Conservation (phyloP, 306 rosid genomes). For the Psophocarpus tetragonolobus region DNA sequence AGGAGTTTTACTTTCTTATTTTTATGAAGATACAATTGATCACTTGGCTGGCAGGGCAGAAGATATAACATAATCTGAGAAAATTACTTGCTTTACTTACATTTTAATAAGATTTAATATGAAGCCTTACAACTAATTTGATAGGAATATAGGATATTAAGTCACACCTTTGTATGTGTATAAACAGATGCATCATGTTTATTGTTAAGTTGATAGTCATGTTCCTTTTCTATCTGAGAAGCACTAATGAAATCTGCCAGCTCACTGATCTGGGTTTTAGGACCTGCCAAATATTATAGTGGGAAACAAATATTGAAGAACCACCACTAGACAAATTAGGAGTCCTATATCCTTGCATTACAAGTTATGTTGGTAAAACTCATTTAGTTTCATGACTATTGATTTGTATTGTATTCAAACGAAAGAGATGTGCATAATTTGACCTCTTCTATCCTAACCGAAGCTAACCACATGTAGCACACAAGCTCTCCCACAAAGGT, state of each 20-base stretch:
- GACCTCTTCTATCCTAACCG: neutral
- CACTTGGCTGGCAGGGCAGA: neutral
- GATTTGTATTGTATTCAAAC: neutral
- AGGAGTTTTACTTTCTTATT: slow-evolving; percentile 28
- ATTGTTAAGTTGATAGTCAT: neutral
- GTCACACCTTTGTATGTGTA: neutral
- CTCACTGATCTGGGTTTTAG: slow-evolving; percentile 51
- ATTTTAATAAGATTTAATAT: neutral
- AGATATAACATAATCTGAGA: slow-evolving; percentile 2
- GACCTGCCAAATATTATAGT: slow-evolving; percentile 52
- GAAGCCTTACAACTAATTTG: neutral
- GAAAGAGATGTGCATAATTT: neutral
- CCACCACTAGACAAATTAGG: neutral
- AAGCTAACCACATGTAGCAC: neutral
- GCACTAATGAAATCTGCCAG: slow-evolving; percentile 74
- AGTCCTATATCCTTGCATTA: neutral
- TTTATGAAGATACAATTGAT: neutral
- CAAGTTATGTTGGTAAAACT: neutral
- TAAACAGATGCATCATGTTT: neutral
- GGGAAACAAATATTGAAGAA: neutral
- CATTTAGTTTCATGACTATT: neutral
- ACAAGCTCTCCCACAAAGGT: neutral
- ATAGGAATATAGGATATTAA: neutral
- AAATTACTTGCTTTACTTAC: neutral
- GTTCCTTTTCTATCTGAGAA: slow-evolving; percentile 53